Percentiles rank a stretch among this genome's conserved stretches.
These are phyloP conservation scores for Galium porrigens DNA, from an alignment of 305 asterid species.

Conservation along the genomic window DNA sequence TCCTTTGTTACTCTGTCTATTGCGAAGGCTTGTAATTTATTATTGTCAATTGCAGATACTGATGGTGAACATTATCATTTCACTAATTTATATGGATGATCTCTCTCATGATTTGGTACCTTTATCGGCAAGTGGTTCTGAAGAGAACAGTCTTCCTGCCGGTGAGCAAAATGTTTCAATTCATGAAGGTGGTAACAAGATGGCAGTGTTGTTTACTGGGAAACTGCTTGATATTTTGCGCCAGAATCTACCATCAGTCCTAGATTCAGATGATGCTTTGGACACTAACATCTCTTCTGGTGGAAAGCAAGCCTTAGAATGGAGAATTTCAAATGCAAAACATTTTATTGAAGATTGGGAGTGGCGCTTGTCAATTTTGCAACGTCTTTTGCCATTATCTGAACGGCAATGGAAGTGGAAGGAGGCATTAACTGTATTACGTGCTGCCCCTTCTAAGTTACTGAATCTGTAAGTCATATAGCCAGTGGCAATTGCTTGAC, in stretches of 20 bases:
- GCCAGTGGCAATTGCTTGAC: conserved; percentile 5
- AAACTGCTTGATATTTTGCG: conserved; percentile 61
- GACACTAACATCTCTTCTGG: conserved; percentile 40
- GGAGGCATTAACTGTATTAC: conserved; percentile 79
- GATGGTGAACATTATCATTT: conserved; percentile 68
- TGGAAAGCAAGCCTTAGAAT: conserved; percentile 78
- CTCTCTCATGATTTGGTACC: conserved; percentile 44
- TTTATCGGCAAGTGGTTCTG: conserved; percentile 35
- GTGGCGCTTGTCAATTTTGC: conserved; percentile 95
- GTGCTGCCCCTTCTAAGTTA: conserved; percentile 95
- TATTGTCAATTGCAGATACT: conserved; percentile 50
- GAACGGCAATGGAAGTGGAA: conserved; percentile 97
- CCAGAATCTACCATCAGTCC: conserved; percentile 56
- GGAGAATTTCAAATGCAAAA: conserved; percentile 73
- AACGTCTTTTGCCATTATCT: conserved; percentile 73
- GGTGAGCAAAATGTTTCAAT: conserved; percentile 33
- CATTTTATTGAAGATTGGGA: conserved; percentile 83
- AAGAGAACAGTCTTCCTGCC: conserved; percentile 26
- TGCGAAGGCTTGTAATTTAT: conserved; percentile 59
- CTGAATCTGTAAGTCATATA: conserved; percentile 71
- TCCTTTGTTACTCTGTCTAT: conserved; percentile 1
- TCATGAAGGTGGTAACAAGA: conserved; percentile 56
- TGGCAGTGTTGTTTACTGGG: conserved; percentile 60
- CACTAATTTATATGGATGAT: conserved; percentile 79
- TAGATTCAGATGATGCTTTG: conserved; percentile 48